Base-by-base conservation (phyloP, 208 protist species). In the Sergeia podlipaevii region DNA sequence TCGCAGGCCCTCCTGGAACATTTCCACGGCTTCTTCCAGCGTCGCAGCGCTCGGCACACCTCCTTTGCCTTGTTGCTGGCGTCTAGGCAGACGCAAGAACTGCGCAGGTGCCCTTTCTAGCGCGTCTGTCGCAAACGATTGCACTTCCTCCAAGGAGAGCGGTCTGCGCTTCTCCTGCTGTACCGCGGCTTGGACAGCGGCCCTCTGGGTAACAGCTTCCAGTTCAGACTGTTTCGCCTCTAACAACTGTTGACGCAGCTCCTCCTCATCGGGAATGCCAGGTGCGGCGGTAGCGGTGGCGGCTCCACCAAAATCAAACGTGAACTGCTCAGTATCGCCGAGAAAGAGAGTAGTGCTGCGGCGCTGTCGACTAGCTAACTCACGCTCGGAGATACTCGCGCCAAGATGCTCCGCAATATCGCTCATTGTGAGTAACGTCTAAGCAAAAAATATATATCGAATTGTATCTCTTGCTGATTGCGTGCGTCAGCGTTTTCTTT, bases 301-400 rank as follows among this genome's bases (percentile, higher is more conserved):
- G 21, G 47, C 62, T 2, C 60, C 75, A 27, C 82, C 83, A 65
- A 94, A 94, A 66, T 89, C 80, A 53, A 94, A 94, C 5, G 71
- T 43, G 54, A 94, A 94, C 30, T 76, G 52, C 64, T 94, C 82
- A 26, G 63, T 65, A 11, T 91, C 87, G 6, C 45, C 64, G 10
- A 94, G 79, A 18, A 94, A 88, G n/a, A 94, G 69, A 1, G 36
- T 58, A 34, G 50, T 56, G 21, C 70, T 58, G 11, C 73, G 71
- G 5, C 41, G 24, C 13, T 37, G 37, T 8, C 7, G n/a, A 0
- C 8, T 13, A 7, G 28, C 28, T 17, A 27, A 32, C 13, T 21
- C 7, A 21, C 5, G 20, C 28, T 21, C 18, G 56, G 30, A 44
- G 43, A n/a, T 6, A 27, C 42, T n/a, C n/a, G n/a, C n/a, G n/a